A percentile compares a stretch with the other conserved stretches of the same genome.
Evolutionary conservation across 2,329 filamentous ascomycete genomes (phyloP).

Genomic region (Aspergillus sp.): DNA sequence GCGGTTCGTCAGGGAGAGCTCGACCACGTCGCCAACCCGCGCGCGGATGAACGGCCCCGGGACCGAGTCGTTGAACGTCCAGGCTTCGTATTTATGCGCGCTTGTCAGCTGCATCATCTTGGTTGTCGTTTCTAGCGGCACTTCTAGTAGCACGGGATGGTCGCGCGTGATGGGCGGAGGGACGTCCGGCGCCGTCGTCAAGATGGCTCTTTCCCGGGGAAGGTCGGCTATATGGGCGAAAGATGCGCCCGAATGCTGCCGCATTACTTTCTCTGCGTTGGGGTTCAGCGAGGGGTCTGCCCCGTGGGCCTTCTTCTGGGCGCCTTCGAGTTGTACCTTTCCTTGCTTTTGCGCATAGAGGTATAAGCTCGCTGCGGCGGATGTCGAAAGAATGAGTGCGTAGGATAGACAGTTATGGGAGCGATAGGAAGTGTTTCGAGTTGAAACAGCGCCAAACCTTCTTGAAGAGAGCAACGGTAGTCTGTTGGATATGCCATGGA

Average conservation of each 20-base stretch:
- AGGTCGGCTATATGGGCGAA: constrained; percentile 11
- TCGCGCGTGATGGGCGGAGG: constrained; percentile 31
- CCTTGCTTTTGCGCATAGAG: constrained; percentile 1
- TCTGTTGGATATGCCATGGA: too few relatives aligned
- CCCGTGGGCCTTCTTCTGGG: neutral
- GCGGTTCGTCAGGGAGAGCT: constrained; percentile 32
- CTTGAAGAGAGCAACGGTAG: too few relatives aligned
- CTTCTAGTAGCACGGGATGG: constrained; percentile 30
- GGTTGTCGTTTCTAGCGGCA: constrained; percentile 26
- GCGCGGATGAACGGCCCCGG: constrained; percentile 38
- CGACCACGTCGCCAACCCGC: constrained; percentile 33
- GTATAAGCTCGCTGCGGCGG: constrained; percentile 1
- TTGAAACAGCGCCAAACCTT: neutral
- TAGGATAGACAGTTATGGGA: neutral
- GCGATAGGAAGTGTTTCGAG: neutral
- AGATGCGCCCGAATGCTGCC: neutral
- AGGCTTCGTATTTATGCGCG: constrained; percentile 36
- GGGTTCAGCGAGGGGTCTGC: neutral
- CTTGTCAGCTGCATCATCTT: constrained; percentile 32
- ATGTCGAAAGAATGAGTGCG: neutral
- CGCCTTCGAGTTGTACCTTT: neutral
- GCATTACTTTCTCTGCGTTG: neutral
- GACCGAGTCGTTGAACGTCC: constrained; percentile 35
- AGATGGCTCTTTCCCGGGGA: constrained; percentile 27
- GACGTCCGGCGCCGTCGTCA: constrained; percentile 30